Evolutionary conservation across 257 asterid genomes (phyloP).

Genomic region (Cordia subcordata): DNA sequence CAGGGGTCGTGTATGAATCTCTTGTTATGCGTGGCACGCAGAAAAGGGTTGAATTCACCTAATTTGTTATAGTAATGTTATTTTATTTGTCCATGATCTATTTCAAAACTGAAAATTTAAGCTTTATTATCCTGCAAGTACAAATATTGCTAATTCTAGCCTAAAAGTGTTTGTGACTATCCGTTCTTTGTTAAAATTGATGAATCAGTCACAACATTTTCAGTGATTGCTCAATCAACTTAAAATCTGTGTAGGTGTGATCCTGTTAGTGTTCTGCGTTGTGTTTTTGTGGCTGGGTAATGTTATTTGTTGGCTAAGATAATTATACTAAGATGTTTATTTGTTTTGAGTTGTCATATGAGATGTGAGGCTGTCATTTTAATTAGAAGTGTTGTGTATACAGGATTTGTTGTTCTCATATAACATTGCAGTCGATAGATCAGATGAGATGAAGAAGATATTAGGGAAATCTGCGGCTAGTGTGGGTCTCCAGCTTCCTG

Average conservation of each 20-base stretch:
- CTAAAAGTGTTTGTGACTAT: not conserved
- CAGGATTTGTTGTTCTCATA: conserved; percentile 84
- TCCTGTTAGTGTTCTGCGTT: no score
- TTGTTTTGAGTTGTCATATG: not conserved
- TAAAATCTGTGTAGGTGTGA: no score
- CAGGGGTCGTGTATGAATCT: no score
- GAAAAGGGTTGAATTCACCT: no score
- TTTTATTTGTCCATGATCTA: no score
- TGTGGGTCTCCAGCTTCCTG: conserved; percentile 90
- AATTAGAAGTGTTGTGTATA: not conserved
- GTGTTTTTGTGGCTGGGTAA: no score
- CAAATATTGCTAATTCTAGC: not conserved
- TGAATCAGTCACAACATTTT: not conserved
- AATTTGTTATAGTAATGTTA: no score
- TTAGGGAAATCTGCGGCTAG: conserved; percentile 86
- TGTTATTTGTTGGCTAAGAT: no score
- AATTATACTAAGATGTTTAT: no score
- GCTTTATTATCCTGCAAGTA: not conserved
- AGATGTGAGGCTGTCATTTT: not conserved
- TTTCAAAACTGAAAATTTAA: not conserved
- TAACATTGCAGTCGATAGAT: conserved; percentile 84
- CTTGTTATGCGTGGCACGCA: no score
- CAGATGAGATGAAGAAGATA: conserved; percentile 66
- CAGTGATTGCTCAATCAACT: not conserved
- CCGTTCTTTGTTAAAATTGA: not conserved